Base-by-base conservation (phyloP, 1,139 yeast species). In the Taphrina pruni region DNA sequence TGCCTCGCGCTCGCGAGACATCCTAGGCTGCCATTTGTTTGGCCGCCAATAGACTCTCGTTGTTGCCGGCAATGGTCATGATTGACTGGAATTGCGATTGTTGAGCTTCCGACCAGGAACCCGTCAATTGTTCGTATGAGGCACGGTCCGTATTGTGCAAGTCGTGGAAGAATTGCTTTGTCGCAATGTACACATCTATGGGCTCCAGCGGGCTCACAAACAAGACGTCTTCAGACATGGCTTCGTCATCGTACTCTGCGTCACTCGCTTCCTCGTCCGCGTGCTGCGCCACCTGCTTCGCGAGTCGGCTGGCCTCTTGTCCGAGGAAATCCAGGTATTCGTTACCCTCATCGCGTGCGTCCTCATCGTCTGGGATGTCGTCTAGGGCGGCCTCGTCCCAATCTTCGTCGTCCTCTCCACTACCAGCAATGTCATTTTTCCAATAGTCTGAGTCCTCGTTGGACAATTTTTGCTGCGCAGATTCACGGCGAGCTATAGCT, bases 201-300 rank as follows among this genome's bases (percentile, higher is more conserved):
- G 81, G 79, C 75, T 94, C 98, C 70, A 94, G 80, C 0, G 96
- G 88, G 1, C 92, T 88, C 65, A 88, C 87, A 2, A 89, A 85
- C 73, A 90, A 82, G 2, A 97, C 93, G 78, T 94, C 97, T 75
- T 92, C 97, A 36, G 83, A 84, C 6, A 89, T 77, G 51, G 83
- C 86, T 36, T 87, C 90, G 60, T 86, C 86, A 21, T 81, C 84
- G 45, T 79, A 80, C 26, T 8, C 43, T 46, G 82, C 83, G 7
- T 76, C 81, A 26, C 32, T 26, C 55, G 76, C 78, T 45, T 66
- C 71, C 35, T 74, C 76, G 6, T 75, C 75, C 14, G 56, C 69
- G 52, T 55, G 58, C 36, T 56, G 51, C 41, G 66, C 60, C 17
- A 68, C 70, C 26, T 61, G 65, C 45, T 65, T 54, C 38, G 65